A percentile compares a stretch with the other conserved stretches of the same genome.
Conservation (phyloP, 2,329 filamentous ascomycete species). For the Colletotrichum costaricense region DNA sequence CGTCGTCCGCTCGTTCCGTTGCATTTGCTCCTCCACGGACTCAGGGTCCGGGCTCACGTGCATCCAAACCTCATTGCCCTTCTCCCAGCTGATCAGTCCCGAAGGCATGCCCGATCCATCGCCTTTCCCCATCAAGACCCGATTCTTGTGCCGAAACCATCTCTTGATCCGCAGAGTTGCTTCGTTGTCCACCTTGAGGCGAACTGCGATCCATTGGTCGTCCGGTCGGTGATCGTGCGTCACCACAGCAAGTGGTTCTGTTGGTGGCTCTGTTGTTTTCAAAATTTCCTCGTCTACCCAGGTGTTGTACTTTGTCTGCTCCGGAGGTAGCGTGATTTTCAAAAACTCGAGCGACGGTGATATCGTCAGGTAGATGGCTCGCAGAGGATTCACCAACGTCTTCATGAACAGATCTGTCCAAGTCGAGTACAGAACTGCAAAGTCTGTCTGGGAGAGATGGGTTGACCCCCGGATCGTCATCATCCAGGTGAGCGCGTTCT, state of each 20-base stretch:
- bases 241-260: constrained; percentile 52
- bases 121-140: constrained; percentile 33
- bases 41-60: constrained; percentile 43
- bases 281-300: constrained; percentile 67
- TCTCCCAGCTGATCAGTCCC: constrained; percentile 46
- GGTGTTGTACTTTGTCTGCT: constrained; percentile 59
- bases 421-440: constrained; percentile 71
- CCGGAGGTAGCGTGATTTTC: constrained; percentile 59
- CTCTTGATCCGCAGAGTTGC: constrained; percentile 60
- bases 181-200: constrained; percentile 69
- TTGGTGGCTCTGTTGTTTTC: constrained; percentile 45
- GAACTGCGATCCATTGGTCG: constrained; percentile 67
- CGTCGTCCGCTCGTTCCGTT: constrained; percentile 2
- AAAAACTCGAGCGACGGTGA: constrained; percentile 73
- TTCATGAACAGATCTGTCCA: constrained; percentile 70
- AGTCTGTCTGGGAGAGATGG: constrained; percentile 75
- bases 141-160: constrained; percentile 52
- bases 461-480: constrained; percentile 68
- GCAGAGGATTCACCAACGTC: constrained; percentile 70
- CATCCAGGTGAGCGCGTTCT: constrained; percentile 60
- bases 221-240: constrained; percentile 65
- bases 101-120: constrained; percentile 45
- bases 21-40: constrained; percentile 38
- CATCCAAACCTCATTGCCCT: constrained; percentile 46
- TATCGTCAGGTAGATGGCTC: constrained; percentile 73